Evolutionary conservation across 2,329 filamentous ascomycete genomes (phyloP).

Genomic region (Diaporthe australafricana): DNA sequence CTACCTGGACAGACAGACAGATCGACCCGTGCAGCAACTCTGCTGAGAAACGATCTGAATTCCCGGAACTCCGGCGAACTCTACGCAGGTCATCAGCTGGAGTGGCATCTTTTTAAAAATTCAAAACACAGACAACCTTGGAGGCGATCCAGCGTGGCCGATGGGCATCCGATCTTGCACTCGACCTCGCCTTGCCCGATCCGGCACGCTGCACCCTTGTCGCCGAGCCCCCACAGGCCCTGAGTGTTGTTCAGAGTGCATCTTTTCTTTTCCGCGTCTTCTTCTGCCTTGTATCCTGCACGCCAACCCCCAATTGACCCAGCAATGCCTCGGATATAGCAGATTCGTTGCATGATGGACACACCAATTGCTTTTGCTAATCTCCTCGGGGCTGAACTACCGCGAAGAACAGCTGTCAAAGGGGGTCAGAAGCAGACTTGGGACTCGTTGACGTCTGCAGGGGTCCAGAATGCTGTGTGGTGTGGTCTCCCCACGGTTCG

Average conservation of each 20-base stretch:
- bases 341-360: neutral
- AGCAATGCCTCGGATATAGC: neutral
- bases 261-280: neutral
- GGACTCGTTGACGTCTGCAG: constrained; percentile 9
- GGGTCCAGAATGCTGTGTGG: neutral
- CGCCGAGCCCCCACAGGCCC: constrained; percentile 24
- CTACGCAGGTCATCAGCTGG: neutral
- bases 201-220: constrained; percentile 8
- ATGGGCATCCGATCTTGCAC: constrained; percentile 12
- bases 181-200: constrained; percentile 16
- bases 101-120: neutral
- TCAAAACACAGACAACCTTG: constrained; percentile 2
- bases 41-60: neutral
- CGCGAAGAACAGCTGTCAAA: neutral
- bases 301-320: constrained; percentile 5
- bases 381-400: neutral
- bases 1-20: neutral
- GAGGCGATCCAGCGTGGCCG: constrained; percentile 10
- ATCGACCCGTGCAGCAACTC: neutral
- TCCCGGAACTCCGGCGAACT: neutral
- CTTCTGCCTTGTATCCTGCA: neutral
- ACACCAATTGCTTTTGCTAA: neutral
- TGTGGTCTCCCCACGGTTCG: neutral
- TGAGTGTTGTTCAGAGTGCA: neutral
- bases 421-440: constrained; percentile 8